Percentiles rank a stretch among this genome's conserved stretches.
Conservation (phyloP, 495 filamentous ascomycete genomes). For the Trichoderma gamsii region DNA sequence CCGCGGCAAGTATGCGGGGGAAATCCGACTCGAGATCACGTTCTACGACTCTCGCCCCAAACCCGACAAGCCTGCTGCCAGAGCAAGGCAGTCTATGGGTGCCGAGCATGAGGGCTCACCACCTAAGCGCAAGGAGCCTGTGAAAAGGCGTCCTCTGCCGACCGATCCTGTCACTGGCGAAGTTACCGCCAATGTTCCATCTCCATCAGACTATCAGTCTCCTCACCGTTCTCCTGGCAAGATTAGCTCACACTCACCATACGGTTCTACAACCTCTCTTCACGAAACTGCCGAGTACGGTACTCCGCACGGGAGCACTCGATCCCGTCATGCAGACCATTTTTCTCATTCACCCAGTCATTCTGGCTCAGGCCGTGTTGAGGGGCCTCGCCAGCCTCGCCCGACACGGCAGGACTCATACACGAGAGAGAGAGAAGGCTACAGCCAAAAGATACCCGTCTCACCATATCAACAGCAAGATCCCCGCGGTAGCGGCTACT, state of each 20-base stretch:
- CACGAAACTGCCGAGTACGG: conserved; percentile 41
- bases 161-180: conserved; percentile 58
- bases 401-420: conserved; percentile 7
- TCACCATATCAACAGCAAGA: conserved; percentile 8
- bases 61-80: conserved; percentile 55
- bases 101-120: conserved; percentile 26
- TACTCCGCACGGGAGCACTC: conserved; percentile 27
- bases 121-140: conserved; percentile 39
- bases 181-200: conserved; percentile 23
- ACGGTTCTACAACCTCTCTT: conserved; percentile 35
- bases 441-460: conserved; percentile 12
- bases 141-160: conserved; percentile 76
- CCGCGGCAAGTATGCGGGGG: conserved; percentile 90
- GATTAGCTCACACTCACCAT: conserved; percentile 17
- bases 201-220: conserved; percentile 29
- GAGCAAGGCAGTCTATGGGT: conserved; percentile 35
- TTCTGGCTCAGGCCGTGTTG: neutral
- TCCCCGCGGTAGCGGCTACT: conserved; percentile 2
- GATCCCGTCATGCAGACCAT: conserved; percentile 30
- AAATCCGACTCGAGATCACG: conserved; percentile 90
- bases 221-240: conserved; percentile 37
- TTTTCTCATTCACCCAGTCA: conserved; percentile 18
- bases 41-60: conserved; percentile 89
- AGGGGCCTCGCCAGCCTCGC: conserved; percentile 12
- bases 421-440: neutral